These are phyloP conservation scores for Mimosa bimucronata DNA, from an alignment of 306 rosid species.

Conservation along the genomic window DNA sequence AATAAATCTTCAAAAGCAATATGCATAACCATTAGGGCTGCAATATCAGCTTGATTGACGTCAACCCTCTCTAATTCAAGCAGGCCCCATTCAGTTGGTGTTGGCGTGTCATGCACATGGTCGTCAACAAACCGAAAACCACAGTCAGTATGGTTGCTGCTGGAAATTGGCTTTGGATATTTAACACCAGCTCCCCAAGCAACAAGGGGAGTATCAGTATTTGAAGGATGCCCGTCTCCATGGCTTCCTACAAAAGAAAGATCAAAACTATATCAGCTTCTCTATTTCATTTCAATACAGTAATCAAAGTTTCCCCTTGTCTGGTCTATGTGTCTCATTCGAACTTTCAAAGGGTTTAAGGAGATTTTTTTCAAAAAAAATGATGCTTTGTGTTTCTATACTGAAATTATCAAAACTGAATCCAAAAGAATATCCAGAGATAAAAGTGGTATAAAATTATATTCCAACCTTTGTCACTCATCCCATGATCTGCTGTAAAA, in stretches of 20 bases:
- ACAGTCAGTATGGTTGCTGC: constrained; percentile 74
- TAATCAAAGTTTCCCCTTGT: background rate
- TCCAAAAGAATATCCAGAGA: constrained; percentile 20
- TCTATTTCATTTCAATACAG: constrained; percentile 28
- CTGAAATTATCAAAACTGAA: constrained; percentile 18
- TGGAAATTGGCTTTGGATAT: constrained; percentile 68
- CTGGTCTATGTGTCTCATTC: constrained; percentile 8
- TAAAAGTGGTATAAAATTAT: constrained; percentile 13
- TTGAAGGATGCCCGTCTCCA: constrained; percentile 94
- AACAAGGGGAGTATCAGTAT: constrained; percentile 95
- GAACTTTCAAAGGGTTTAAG: constrained; percentile 15
- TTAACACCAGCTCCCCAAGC: constrained; percentile 94
- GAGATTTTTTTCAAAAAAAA: background rate
- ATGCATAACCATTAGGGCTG: constrained; percentile 81
- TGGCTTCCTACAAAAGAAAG: constrained; percentile 72
- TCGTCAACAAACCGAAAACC: constrained; percentile 78
- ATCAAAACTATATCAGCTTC: constrained; percentile 24
- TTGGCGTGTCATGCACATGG: constrained; percentile 78
- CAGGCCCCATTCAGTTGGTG: constrained; percentile 88
- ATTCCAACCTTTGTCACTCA: constrained; percentile 85
- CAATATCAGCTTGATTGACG: constrained; percentile 92
- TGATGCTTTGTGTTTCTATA: background rate
- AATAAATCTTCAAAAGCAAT: constrained; percentile 13
- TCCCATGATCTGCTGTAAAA: constrained; percentile 95
- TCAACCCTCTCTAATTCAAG: constrained; percentile 84